Conservation (phyloP, 1,284 basidiomycete genomes). For the Ceratobasidium sp. region DNA sequence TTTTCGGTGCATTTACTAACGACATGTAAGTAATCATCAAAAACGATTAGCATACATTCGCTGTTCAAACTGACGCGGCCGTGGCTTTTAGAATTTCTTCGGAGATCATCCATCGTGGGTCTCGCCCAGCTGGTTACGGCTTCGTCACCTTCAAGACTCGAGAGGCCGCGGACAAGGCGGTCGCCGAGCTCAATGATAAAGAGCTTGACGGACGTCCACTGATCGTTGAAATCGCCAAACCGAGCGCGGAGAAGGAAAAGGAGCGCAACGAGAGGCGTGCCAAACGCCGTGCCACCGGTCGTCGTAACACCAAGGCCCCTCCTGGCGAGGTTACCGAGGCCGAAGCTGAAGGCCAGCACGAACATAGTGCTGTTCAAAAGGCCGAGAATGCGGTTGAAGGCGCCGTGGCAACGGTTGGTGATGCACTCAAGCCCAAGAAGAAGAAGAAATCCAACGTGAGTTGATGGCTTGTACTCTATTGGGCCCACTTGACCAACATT, state of each 20-base stretch:
- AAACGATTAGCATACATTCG: slow-evolving; percentile 44
- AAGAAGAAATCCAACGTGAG: slow-evolving; percentile 77
- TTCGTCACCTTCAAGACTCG: slow-evolving; percentile 83
- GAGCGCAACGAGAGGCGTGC: slow-evolving; percentile 76
- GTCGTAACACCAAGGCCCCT: slow-evolving; percentile 81
- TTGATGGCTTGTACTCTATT: slow-evolving; percentile 43
- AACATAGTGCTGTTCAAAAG: slow-evolving; percentile 43
- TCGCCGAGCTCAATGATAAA: slow-evolving; percentile 83
- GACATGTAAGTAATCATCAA: slow-evolving; percentile 70
- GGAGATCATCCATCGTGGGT: slow-evolving; percentile 81
- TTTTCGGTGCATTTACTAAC: slow-evolving; percentile 81
- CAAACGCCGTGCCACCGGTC: slow-evolving; percentile 73
- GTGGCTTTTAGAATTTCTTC: slow-evolving; percentile 64
- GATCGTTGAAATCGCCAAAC: slow-evolving; percentile 89
- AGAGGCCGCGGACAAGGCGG: slow-evolving; percentile 85
- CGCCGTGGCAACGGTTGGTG: slow-evolving; percentile 57
- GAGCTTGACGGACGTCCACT: slow-evolving; percentile 88
- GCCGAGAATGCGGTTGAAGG: slow-evolving; percentile 60
- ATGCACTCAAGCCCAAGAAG: slow-evolving; percentile 77
- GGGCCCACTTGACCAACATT: slow-evolving; percentile 35
- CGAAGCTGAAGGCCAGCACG: slow-evolving; percentile 77
- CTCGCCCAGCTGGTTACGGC: slow-evolving; percentile 87
- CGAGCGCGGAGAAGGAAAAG: slow-evolving; percentile 83
- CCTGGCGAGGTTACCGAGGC: slow-evolving; percentile 85
- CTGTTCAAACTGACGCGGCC: slow-evolving; percentile 46